phyloP scores from a whole-genome alignment of 2,329 filamentous ascomycete species.

The Sporothrix dimorphospora region DNA sequence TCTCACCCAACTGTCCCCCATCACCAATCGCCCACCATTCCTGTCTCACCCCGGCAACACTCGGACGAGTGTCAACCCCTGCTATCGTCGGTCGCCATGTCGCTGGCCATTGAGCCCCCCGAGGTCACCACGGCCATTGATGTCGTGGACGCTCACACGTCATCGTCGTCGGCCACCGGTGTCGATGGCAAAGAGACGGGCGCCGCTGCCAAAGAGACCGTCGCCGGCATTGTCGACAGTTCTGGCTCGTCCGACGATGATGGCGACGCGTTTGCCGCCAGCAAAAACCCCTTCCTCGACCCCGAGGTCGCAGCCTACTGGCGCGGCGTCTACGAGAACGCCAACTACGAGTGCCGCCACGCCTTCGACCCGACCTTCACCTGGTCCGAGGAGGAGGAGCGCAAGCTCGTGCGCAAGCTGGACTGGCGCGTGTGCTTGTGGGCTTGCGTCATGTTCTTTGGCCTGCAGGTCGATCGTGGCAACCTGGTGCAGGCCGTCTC shows the following conservation, averaged over 20 bases:
- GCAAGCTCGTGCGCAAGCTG: slow-evolving; percentile 53
- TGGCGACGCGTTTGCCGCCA: background rate
- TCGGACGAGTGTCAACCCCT: slow-evolving; percentile 27
- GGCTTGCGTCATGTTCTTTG: slow-evolving; percentile 64
- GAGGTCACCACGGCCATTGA: background rate
- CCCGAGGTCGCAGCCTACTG: slow-evolving; percentile 40
- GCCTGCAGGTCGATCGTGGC: slow-evolving; percentile 62
- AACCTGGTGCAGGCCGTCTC: slow-evolving; percentile 63
- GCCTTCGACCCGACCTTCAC: slow-evolving; percentile 57
- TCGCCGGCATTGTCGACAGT: background rate
- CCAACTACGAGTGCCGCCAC: slow-evolving; percentile 57
- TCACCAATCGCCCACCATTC: slow-evolving; percentile 11
- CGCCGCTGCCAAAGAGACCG: slow-evolving; percentile 1
- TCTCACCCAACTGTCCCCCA: background rate
- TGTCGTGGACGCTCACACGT: background rate
- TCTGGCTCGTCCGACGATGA: slow-evolving; percentile 27
- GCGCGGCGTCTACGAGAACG: slow-evolving; percentile 42
- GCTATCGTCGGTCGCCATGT: background rate
- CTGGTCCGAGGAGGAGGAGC: slow-evolving; percentile 59
- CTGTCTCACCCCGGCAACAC: slow-evolving; percentile 2
- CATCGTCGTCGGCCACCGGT: background rate
- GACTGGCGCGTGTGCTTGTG: slow-evolving; percentile 47
- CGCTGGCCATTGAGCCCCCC: slow-evolving; percentile 15
- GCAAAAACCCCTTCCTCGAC: slow-evolving; percentile 41
- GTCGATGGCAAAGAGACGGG: background rate